These are phyloP conservation scores for Pseudogymnoascus sp. DNA, from an alignment of 2,329 filamentous ascomycete genomes.

Conservation along the genomic window DNA sequence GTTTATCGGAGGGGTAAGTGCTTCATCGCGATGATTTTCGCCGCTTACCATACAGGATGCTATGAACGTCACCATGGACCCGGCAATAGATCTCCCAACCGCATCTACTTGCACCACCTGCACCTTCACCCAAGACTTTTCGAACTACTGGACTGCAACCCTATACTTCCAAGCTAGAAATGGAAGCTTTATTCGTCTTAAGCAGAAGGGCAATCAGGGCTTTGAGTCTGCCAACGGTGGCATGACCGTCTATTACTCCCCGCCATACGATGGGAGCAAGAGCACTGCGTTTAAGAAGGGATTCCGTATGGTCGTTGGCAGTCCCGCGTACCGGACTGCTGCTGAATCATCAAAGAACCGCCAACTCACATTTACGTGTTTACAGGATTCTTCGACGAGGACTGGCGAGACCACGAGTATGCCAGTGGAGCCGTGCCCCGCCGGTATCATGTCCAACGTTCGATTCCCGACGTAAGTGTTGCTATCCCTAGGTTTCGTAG, in stretches of 20 bases:
- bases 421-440: slow-evolving; percentile 26
- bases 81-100: slow-evolving; percentile 22
- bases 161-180: slow-evolving; percentile 28
- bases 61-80: slow-evolving; percentile 34
- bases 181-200: slow-evolving; percentile 27
- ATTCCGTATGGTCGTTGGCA: slow-evolving; percentile 39
- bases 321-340: slow-evolving; percentile 30
- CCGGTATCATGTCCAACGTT: slow-evolving; percentile 28
- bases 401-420: slow-evolving; percentile 33
- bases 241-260: slow-evolving; percentile 32
- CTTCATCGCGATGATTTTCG: background rate
- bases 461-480: slow-evolving; percentile 24
- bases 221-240: slow-evolving; percentile 30
- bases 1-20: background rate
- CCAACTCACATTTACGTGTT: slow-evolving; percentile 37
- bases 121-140: slow-evolving; percentile 31
- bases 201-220: slow-evolving; percentile 28
- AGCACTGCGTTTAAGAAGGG: slow-evolving; percentile 38
- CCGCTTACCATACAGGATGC: slow-evolving; percentile 25
- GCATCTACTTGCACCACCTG: slow-evolving; percentile 28
- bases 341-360: slow-evolving; percentile 32
- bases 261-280: slow-evolving; percentile 28
- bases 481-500: background rate
- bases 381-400: slow-evolving; percentile 32
- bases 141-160: slow-evolving; percentile 30